A percentile compares a stretch with the other conserved stretches of the same genome.
Evolutionary conservation across 768 basidiomycete genomes (phyloP).

Genomic region (Boletus rubroflammeus): DNA sequence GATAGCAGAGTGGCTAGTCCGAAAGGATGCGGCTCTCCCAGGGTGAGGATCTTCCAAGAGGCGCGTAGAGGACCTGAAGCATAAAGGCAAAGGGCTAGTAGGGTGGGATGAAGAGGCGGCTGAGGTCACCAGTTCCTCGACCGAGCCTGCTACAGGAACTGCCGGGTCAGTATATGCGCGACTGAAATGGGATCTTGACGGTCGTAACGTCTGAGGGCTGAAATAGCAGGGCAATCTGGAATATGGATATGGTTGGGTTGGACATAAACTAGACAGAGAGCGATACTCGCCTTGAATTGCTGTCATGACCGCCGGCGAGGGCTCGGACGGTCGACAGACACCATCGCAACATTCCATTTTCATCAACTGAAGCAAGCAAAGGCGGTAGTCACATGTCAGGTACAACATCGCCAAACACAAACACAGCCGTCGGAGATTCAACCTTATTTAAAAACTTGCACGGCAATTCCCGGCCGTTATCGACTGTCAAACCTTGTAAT

Average conservation of each 20-base stretch:
- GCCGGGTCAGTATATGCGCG: neutral
- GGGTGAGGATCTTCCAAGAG: neutral
- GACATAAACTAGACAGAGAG: neutral
- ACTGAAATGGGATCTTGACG: neutral
- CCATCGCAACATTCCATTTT: constrained; percentile 85
- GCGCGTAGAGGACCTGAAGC: neutral
- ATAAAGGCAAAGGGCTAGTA: neutral
- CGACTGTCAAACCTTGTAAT: constrained; percentile 25
- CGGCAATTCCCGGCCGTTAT: constrained; percentile 16
- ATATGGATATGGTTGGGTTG: neutral
- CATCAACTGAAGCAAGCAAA: constrained; percentile 29
- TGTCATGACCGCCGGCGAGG: constrained; percentile 37
- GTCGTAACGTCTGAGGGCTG: neutral
- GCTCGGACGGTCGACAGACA: constrained; percentile 50
- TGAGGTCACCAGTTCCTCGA: neutral
- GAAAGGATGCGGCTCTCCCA: neutral
- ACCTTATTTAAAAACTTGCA: constrained; percentile 32
- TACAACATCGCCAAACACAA: neutral
- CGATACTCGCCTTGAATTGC: constrained; percentile 21
- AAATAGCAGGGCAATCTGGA: constrained; percentile 5
- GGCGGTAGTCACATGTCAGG: constrained; percentile 8
- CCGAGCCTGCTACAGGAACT: neutral
- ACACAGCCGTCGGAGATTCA: constrained; percentile 21
- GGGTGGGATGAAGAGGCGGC: neutral
- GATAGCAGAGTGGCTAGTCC: constrained; percentile 7